Evolutionary conservation across 2,329 filamentous ascomycete genomes (phyloP).

Genomic region (Aureobasidium leucospermi): DNA sequence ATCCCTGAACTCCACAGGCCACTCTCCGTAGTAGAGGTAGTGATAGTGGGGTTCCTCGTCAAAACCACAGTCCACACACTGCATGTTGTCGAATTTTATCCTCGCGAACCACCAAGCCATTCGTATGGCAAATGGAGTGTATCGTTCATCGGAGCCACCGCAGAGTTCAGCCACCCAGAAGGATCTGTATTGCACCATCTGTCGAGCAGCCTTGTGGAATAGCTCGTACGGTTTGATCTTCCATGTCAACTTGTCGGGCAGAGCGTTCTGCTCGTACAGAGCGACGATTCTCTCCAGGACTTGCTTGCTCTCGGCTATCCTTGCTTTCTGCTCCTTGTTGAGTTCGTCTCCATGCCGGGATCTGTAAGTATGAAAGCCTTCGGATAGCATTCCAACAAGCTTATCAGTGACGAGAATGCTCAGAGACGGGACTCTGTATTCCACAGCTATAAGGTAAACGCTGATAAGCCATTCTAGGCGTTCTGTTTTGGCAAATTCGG

Average conservation of each 20-base stretch:
- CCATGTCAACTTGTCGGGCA: not conserved
- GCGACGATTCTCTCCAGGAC: not conserved
- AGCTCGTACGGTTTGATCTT: not conserved
- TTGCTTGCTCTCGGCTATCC: not conserved
- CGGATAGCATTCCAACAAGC: not conserved
- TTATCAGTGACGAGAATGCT: not conserved
- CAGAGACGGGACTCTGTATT: not conserved
- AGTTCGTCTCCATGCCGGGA: not conserved
- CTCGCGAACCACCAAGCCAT: not conserved
- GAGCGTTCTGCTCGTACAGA: not conserved
- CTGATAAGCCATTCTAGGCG: not conserved
- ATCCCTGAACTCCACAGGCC: not conserved
- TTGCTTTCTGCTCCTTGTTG: not conserved
- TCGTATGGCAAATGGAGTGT: not conserved
- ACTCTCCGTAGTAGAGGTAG: too few species aligned
- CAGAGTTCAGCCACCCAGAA: not conserved
- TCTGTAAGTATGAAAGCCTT: not conserved
- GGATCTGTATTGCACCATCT: not conserved
- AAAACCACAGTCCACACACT: not conserved
- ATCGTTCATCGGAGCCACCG: not conserved
- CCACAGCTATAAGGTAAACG: not conserved
- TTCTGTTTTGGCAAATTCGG: not conserved
- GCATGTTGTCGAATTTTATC: not conserved
- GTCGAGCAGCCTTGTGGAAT: not conserved
- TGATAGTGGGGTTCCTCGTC: not conserved